These are phyloP conservation scores for Hypomyces rosellus DNA, from an alignment of 2,329 filamentous ascomycete genomes.

Conservation along the genomic window DNA sequence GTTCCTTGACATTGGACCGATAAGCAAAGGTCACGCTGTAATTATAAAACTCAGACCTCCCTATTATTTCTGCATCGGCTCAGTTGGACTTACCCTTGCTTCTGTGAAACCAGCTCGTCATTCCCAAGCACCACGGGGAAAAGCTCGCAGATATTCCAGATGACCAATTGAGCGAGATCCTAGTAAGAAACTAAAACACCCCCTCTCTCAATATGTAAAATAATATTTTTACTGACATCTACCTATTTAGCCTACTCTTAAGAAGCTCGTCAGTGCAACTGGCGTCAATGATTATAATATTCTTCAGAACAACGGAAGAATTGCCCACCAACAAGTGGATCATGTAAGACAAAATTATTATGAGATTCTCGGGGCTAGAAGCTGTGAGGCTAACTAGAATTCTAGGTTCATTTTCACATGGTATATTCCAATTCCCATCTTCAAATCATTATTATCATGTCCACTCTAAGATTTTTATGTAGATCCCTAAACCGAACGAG, in stretches of 20 bases:
- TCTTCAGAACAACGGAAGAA: conserved; percentile 88
- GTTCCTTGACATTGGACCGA: conserved; percentile 91
- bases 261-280: conserved; percentile 74
- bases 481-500: conserved; percentile 92
- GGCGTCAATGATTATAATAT: conserved; percentile 84
- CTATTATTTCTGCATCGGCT: too few species aligned
- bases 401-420: conserved; percentile 87
- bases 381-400: conserved; percentile 7
- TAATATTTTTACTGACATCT: not conserved
- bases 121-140: conserved; percentile 88
- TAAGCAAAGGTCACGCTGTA: conserved; percentile 86
- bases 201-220: not conserved
- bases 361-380: not conserved
- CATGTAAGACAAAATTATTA: conserved; percentile 55
- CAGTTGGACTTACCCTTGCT: not conserved
- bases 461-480: conserved; percentile 2
- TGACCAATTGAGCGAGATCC: conserved; percentile 72
- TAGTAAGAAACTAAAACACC: conserved; percentile 45
- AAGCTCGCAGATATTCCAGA: conserved; percentile 93
- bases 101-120: conserved; percentile 63
- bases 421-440: conserved; percentile 38
- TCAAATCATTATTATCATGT: not conserved
- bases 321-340: conserved; percentile 87
- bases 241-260: conserved; percentile 45
- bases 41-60: not conserved